Conservation (phyloP, 768 basidiomycete genomes). For the Austroboletus eburneus region DNA sequence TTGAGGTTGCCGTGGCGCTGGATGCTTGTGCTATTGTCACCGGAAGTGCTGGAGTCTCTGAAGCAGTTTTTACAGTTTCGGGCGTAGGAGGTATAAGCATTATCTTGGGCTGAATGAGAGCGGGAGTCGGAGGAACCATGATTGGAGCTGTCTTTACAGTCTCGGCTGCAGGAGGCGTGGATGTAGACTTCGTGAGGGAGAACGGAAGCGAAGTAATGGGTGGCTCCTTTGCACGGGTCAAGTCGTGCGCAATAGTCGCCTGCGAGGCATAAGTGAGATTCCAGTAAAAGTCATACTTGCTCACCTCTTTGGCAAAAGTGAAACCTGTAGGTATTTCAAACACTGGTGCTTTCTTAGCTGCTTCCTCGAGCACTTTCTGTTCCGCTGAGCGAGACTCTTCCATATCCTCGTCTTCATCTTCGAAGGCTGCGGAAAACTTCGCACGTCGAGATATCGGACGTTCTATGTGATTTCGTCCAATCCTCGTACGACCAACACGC, state of each 20-base stretch:
- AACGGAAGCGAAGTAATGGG: slow-evolving; percentile 63
- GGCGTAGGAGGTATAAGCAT: slow-evolving; percentile 25
- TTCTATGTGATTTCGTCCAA: slow-evolving; percentile 54
- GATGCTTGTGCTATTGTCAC: slow-evolving; percentile 7
- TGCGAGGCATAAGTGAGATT: slow-evolving; percentile 14
- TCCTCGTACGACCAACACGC: slow-evolving; percentile 61
- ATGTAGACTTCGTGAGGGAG: slow-evolving; percentile 45
- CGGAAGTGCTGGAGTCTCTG: slow-evolving; percentile 6
- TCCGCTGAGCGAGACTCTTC: slow-evolving; percentile 42
- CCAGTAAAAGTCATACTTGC: slow-evolving; percentile 17
- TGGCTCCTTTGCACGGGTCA: slow-evolving; percentile 54
- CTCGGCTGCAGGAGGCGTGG: slow-evolving; percentile 14
- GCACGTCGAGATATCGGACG: slow-evolving; percentile 48
- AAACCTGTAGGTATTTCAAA: slow-evolving; percentile 64
- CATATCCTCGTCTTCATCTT: slow-evolving; percentile 44
- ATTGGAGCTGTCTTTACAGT: slow-evolving; percentile 12
- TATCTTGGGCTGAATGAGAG: slow-evolving; percentile 19
- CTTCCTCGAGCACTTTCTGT: slow-evolving; percentile 47
- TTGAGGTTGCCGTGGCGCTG: neutral
- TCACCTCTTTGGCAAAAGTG: slow-evolving; percentile 60
- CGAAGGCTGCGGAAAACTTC: slow-evolving; percentile 65
- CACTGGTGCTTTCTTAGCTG: slow-evolving; percentile 48
- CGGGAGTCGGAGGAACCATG: slow-evolving; percentile 9
- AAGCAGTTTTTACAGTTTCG: slow-evolving; percentile 14
- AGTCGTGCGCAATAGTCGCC: slow-evolving; percentile 38